A percentile compares a stretch with the other conserved stretches of the same genome.
Conservation (phyloP, 78 protist species). For the Polysphondylium violaceum region DNA sequence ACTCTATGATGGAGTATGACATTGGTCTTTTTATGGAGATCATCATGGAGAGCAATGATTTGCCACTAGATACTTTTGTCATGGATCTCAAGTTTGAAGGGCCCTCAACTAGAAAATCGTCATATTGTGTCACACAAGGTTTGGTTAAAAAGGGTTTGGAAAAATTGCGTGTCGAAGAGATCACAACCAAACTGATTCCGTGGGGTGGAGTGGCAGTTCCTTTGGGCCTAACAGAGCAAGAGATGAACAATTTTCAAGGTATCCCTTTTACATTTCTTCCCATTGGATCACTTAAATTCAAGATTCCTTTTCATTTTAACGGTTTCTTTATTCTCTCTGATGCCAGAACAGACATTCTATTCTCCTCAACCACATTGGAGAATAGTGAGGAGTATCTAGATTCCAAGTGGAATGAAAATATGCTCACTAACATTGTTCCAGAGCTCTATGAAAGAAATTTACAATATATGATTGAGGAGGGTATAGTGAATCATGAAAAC, state of each 20-base stretch:
- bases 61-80: slow-evolving; percentile 3
- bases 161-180: neutral
- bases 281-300: slow-evolving; percentile 12
- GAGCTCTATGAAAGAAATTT: neutral
- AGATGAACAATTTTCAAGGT: slow-evolving; percentile 10
- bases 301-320: slow-evolving; percentile 18
- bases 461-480: neutral
- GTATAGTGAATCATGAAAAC: neutral
- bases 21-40: neutral
- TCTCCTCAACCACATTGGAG: neutral
- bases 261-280: slow-evolving; percentile 56
- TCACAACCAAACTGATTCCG: slow-evolving; percentile 20
- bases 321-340: slow-evolving; percentile 26
- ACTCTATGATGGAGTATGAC: neutral
- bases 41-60: neutral
- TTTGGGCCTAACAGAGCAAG: neutral
- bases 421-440: slow-evolving; percentile 11
- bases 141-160: neutral
- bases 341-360: slow-evolving; percentile 35
- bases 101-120: neutral
- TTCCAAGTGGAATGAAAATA: neutral
- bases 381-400: neutral
- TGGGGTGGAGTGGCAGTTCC: slow-evolving; percentile 60
- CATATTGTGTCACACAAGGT: slow-evolving; percentile 9
- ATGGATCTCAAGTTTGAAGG: neutral